Evolutionary conservation across 2,329 filamentous ascomycete genomes (phyloP), one percentile per base, ranked within the genome.

Genomic region (Xylaria sp.): DNA sequence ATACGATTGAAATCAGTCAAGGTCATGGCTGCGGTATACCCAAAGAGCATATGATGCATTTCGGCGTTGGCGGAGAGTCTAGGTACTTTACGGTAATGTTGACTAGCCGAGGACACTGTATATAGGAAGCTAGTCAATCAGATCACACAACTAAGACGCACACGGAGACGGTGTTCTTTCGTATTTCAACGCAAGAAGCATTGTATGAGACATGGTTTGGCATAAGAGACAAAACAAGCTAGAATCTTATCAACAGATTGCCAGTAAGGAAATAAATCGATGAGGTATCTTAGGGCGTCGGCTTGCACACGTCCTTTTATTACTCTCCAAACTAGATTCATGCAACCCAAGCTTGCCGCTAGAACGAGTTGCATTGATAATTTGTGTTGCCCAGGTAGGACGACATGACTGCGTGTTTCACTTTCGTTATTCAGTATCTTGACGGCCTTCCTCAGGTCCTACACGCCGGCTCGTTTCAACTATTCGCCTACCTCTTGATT

Each of bases 31-130:
- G 58, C 33, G 54, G 60, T 36, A 70, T 68, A 70, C 65, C 65
- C 68, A 28, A 56, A 59, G 31, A 54, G 63, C 49, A 54, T 63
- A 53, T 63, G 59, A 66, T 71, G 63, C 59, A 68, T 68, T 54
- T 70, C 56, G 66, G 68, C 68, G 68, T 68, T 66, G 54, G 48
- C 23, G 26, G 59, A 49, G 42, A 31, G 56, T 63, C 36, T 63
- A 46, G 28, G 53, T 33, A 58, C 38, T 59, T 38, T 42, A 40
- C 23, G 53, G 48, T 38, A 54, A 56, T 26, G 64, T 66, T 66
- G 49, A 42, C 62, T 69, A 36, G 59, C 59, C n/a, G 42, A 44
- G 15, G 44, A 46, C n/a, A 63, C 60, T 69, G 69, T 69, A 71
- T 60, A 71, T 69, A 71, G 44, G 63, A 61, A 51, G 63, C 57